A percentile compares a stretch with the other conserved stretches of the same genome.
Evolutionary conservation across 2,329 filamentous ascomycete genomes (phyloP).

Genomic region (Colletotrichum lini): DNA sequence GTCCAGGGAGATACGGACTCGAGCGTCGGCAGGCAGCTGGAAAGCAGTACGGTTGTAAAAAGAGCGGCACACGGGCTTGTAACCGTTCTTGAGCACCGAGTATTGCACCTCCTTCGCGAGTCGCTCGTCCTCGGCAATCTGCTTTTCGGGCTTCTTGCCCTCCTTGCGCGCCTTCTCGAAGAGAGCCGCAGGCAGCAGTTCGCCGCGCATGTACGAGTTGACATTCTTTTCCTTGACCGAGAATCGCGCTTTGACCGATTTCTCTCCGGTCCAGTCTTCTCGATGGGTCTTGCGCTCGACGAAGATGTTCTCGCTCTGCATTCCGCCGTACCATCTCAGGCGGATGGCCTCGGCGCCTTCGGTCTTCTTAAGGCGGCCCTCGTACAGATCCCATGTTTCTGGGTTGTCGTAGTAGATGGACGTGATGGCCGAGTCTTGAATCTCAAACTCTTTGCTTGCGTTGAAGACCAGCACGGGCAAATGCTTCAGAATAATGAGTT

Average conservation of each 20-base stretch:
- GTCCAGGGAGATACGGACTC: slow-evolving; percentile 96
- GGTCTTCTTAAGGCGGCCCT: slow-evolving; percentile 95
- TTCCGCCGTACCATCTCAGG: slow-evolving; percentile 96
- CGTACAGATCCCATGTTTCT: slow-evolving; percentile 93
- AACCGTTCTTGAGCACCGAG: slow-evolving; percentile 87
- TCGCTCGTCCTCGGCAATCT: slow-evolving; percentile 91
- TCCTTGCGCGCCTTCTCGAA: slow-evolving; percentile 98
- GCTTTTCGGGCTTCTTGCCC: slow-evolving; percentile 92
- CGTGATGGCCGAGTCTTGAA: slow-evolving; percentile 92
- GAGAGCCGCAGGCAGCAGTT: slow-evolving; percentile 87
- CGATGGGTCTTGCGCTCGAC: slow-evolving; percentile 98
- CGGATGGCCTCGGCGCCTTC: slow-evolving; percentile 98
- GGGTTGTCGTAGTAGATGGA: slow-evolving; percentile 99
- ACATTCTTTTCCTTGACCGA: slow-evolving; percentile 97
- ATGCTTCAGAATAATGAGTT: slow-evolving; percentile 98
- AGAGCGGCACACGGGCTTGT: slow-evolving; percentile 90
- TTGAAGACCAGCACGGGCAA: slow-evolving; percentile 98
- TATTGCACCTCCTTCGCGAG: slow-evolving; percentile 95
- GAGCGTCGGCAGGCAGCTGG: slow-evolving; percentile 94
- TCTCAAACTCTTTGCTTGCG: slow-evolving; percentile 94
- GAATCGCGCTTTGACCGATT: slow-evolving; percentile 98
- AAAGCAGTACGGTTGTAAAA: slow-evolving; percentile 99
- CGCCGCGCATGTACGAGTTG: slow-evolving; percentile 88
- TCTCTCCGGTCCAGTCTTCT: slow-evolving; percentile 99
- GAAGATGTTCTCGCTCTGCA: slow-evolving; percentile 96